phyloP scores from a whole-genome alignment of 345 rosid species.

The Cardamine resedifolia region DNA sequence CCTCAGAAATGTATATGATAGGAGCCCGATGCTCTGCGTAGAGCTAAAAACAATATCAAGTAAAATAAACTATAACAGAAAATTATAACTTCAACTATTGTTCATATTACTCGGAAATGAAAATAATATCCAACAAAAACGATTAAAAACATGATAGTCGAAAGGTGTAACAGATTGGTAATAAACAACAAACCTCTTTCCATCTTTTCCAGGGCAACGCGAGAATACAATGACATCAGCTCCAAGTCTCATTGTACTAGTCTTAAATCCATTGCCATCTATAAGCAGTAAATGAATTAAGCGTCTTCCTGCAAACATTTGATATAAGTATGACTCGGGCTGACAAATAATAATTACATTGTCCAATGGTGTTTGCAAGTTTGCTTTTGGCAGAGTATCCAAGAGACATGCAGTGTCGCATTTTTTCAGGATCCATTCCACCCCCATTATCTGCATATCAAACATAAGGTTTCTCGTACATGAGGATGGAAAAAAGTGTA shows the following conservation, averaged over 20 bases:
- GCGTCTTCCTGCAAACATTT: neutral
- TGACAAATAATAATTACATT: slow-evolving; percentile 50
- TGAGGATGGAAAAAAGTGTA: neutral
- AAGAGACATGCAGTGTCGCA: slow-evolving; percentile 89
- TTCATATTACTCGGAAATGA: neutral
- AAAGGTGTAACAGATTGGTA: neutral
- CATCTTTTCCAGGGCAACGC: slow-evolving; percentile 62
- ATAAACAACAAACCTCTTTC: slow-evolving; percentile 52
- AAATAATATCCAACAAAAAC: slow-evolving; percentile 1
- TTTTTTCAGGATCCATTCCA: slow-evolving; percentile 89
- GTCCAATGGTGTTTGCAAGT: slow-evolving; percentile 78
- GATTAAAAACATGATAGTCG: neutral
- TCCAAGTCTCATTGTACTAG: slow-evolving; percentile 98
- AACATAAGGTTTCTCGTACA: neutral
- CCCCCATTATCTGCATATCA: slow-evolving; percentile 83
- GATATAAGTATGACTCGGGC: neutral
- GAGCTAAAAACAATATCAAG: slow-evolving; percentile 52
- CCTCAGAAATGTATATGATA: slow-evolving; percentile 89
- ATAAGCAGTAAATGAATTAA: slow-evolving; percentile 3
- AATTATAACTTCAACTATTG: neutral
- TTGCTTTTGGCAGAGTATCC: slow-evolving; percentile 94
- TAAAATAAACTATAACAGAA: slow-evolving; percentile 20
- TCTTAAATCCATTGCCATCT: slow-evolving; percentile 99
- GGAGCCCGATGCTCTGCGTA: slow-evolving; percentile 88
- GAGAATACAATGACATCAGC: slow-evolving; percentile 99